phyloP scores from a whole-genome alignment of 192 early-diverging fungal species.

The Dissophora globulifera region DNA sequence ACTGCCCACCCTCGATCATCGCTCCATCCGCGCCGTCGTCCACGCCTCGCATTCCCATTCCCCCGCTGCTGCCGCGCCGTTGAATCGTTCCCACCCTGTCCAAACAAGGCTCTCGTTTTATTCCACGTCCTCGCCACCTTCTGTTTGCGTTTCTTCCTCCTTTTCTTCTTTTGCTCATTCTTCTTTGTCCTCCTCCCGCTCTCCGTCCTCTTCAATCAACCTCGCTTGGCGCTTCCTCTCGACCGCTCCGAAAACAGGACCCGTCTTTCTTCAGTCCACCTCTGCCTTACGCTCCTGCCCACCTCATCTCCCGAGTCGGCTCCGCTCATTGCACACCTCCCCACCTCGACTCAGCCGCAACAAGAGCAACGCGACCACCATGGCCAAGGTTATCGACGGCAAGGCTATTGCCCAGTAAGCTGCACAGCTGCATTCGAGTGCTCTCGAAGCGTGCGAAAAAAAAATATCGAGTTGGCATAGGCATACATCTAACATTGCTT shows the following conservation, averaged over 20 bases:
- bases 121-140: too few species aligned
- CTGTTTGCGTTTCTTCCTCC: neutral
- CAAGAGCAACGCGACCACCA: slow-evolving; percentile 7
- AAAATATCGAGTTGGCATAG: too few species aligned
- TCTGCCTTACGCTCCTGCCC: neutral
- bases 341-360: neutral
- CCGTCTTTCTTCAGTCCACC: neutral
- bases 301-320: neutral
- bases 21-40: neutral
- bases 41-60: neutral
- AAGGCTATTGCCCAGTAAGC: slow-evolving; percentile 81
- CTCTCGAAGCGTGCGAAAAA: too few species aligned
- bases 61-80: neutral
- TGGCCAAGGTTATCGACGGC: slow-evolving; percentile 79
- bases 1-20: slow-evolving; percentile 6
- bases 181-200: neutral
- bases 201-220: neutral
- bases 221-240: neutral
- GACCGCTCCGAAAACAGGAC: neutral
- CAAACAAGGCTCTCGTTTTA: slow-evolving; percentile 3
- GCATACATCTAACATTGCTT: neutral
- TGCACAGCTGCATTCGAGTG: too few species aligned
- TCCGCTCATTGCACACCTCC: slow-evolving; percentile 8
- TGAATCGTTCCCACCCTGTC: slow-evolving; percentile 17
- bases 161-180: neutral